phyloP scores from a whole-genome alignment of 2,329 filamentous ascomycete species.

The Pleoardoris graminearum region DNA sequence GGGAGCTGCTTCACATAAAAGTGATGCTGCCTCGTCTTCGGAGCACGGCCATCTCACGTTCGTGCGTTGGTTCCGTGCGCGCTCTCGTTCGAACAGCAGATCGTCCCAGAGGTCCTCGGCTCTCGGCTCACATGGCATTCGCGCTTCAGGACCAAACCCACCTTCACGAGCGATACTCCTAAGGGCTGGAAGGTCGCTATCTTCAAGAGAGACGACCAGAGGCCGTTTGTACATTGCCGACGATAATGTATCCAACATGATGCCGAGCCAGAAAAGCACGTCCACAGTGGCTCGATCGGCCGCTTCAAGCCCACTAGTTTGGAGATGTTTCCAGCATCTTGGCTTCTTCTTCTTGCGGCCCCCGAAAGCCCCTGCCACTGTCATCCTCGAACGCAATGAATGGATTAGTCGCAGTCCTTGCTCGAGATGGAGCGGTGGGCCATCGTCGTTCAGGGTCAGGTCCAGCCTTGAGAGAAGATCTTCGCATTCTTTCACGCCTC shows the following conservation, averaged over 20 bases:
- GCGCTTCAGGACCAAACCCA: not conserved
- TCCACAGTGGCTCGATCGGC: conserved; percentile 54
- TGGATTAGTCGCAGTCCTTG: conserved; percentile 48
- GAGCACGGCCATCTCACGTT: conserved; percentile 59
- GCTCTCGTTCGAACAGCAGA: conserved; percentile 41
- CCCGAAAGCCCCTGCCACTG: conserved; percentile 21
- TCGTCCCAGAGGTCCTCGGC: conserved; percentile 46
- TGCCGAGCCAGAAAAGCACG: conserved; percentile 59
- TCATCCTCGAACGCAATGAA: conserved; percentile 37
- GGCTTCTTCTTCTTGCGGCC: conserved; percentile 11
- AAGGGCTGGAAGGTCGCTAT: conserved; percentile 44
- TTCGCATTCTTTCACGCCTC: conserved; percentile 30
- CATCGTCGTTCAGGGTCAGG: conserved; percentile 41
- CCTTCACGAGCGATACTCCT: not conserved
- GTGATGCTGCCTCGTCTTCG: conserved; percentile 55
- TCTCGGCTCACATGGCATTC: conserved; percentile 2
- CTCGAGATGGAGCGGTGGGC: conserved; percentile 46
- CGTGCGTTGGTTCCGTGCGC: conserved; percentile 19
- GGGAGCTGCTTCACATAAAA: conserved; percentile 58
- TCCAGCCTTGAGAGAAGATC: conserved; percentile 37
- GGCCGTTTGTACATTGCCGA: conserved; percentile 56
- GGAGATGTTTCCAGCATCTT: conserved; percentile 18
- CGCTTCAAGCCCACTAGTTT: conserved; percentile 27
- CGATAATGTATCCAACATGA: conserved; percentile 61
- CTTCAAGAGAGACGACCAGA: conserved; percentile 52